These are phyloP conservation scores for Kwoniella europaea DNA, from an alignment of 768 basidiomycete species.

Conservation along the genomic window DNA sequence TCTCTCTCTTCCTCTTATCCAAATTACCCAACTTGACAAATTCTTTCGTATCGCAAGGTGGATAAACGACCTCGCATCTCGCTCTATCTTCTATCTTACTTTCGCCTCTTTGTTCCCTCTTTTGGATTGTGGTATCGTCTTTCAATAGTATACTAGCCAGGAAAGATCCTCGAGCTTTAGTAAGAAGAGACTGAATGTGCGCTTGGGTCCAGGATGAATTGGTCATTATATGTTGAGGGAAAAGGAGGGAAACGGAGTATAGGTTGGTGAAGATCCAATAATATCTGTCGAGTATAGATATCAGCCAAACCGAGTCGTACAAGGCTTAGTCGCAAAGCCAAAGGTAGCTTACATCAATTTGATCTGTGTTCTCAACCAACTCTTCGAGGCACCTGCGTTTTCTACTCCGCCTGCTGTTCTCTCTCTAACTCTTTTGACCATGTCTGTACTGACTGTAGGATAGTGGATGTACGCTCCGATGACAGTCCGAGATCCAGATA, in stretches of 20 bases:
- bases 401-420: slow-evolving; percentile 67
- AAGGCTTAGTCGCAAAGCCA: not conserved
- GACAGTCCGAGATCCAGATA: slow-evolving; percentile 66
- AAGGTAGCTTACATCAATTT: slow-evolving; percentile 68
- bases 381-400: slow-evolving; percentile 67
- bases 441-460: slow-evolving; percentile 92
- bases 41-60: slow-evolving; percentile 84
- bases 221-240: slow-evolving; percentile 73
- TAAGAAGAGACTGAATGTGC: slow-evolving; percentile 78
- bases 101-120: slow-evolving; percentile 26
- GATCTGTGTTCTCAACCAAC: slow-evolving; percentile 65
- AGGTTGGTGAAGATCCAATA: slow-evolving; percentile 85
- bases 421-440: slow-evolving; percentile 78
- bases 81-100: slow-evolving; percentile 20
- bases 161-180: slow-evolving; percentile 24
- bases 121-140: slow-evolving; percentile 30
- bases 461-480: slow-evolving; percentile 94
- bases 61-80: slow-evolving; percentile 70
- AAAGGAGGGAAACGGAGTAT: slow-evolving; percentile 75
- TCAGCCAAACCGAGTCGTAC: not conserved
- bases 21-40: slow-evolving; percentile 61
- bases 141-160: slow-evolving; percentile 42
- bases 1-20: slow-evolving; percentile 64
- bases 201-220: slow-evolving; percentile 94
- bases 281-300: slow-evolving; percentile 65